Evolutionary conservation across 148 eudicot genomes (phyloP).

Genomic region (Silene uniflora): DNA sequence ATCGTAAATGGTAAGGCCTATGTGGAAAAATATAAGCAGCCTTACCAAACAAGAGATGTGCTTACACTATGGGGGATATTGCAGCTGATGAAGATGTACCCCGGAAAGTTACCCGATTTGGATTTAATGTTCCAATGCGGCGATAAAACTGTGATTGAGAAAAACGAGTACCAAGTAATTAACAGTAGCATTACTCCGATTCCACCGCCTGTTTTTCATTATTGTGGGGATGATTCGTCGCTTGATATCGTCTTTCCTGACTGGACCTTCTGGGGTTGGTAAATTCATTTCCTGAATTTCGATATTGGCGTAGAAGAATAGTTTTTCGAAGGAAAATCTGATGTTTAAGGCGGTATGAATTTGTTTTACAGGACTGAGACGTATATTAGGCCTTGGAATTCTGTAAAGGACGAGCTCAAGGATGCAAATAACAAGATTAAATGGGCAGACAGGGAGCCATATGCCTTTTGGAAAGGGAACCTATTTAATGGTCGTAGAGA

Average conservation of each 20-base stretch:
- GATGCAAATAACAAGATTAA: conserved; percentile 42
- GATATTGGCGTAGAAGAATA: neutral
- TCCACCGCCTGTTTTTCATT: conserved; percentile 55
- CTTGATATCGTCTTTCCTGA: conserved; percentile 63
- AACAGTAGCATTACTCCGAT: conserved; percentile 20
- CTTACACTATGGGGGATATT: conserved; percentile 53
- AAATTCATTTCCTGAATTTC: conserved; percentile 14
- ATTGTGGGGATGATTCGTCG: conserved; percentile 36
- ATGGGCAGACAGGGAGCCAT: conserved; percentile 45
- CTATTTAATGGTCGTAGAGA: conserved; percentile 30
- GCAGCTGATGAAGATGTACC: conserved; percentile 56
- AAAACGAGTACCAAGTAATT: conserved; percentile 6
- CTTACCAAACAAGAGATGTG: conserved; percentile 49
- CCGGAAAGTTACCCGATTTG: conserved; percentile 55
- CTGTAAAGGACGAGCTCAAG: conserved; percentile 36
- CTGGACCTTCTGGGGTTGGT: conserved; percentile 86
- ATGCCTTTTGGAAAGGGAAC: conserved; percentile 63
- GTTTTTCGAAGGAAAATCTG: too few relatives aligned
- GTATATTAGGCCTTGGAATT: conserved; percentile 53
- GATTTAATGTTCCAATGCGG: conserved; percentile 57
- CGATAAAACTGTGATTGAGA: conserved; percentile 39
- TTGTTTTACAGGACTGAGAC: conserved; percentile 40
- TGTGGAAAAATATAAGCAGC: conserved; percentile 38
- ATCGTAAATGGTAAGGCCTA: conserved; percentile 57
- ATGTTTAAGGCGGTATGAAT: neutral